These are phyloP conservation scores for Parathielavia hyrcaniae DNA, from an alignment of 495 filamentous ascomycete genomes.

Conservation along the genomic window DNA sequence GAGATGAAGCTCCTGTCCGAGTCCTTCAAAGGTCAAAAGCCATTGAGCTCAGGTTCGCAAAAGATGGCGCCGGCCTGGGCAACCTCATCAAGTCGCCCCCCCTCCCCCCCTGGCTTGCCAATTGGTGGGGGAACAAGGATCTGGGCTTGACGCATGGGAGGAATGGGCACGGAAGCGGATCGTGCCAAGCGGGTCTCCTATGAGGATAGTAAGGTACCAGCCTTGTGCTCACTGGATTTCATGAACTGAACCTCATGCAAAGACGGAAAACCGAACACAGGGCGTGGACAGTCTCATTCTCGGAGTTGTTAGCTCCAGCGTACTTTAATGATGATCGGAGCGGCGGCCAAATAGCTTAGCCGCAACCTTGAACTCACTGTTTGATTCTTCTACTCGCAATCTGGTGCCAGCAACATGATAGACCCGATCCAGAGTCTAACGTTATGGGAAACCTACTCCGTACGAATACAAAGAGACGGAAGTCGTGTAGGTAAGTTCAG, in stretches of 20 bases:
- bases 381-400: not conserved
- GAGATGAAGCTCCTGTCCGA: conserved; percentile 1
- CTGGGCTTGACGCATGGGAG: conserved; percentile 1
- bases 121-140: conserved; percentile 17
- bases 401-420: too few species aligned
- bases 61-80: too few species aligned
- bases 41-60: too few species aligned
- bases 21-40: too few species aligned
- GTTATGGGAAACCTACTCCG: not conserved
- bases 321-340: too few species aligned
- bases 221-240: not conserved
- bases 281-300: too few species aligned
- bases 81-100: not conserved
- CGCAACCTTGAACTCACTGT: too few species aligned
- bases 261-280: not conserved
- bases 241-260: too few species aligned
- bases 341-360: too few species aligned
- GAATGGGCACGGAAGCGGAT: not conserved
- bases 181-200: conserved; percentile 20
- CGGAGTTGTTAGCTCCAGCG: too few species aligned
- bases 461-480: conserved; percentile 8
- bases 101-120: conserved; percentile 1
- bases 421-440: not conserved
- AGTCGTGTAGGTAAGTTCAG: conserved; percentile 7
- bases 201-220: too few species aligned